Base-by-base conservation (phyloP, 768 basidiomycete species). In the Kwoniella dendrophila region DNA sequence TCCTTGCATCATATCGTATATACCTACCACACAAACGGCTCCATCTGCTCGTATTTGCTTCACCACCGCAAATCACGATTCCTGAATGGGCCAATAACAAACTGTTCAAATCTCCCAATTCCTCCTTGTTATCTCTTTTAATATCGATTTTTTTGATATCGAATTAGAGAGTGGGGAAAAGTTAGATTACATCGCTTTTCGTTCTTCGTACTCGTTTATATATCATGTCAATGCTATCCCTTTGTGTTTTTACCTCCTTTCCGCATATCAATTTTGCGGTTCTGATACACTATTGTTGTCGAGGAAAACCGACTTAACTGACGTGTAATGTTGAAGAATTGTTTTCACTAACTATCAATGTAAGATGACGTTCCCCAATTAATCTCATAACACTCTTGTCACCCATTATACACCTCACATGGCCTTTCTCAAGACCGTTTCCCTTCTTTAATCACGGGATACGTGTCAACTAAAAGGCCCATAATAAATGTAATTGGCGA, bases 1-100 rank as follows among this genome's bases (percentile, higher is more conserved):
- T n/a, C n/a, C n/a, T n/a, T n/a, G n/a, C n/a, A n/a, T n/a, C n/a
- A n/a, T n/a, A n/a, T n/a, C n/a, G n/a, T n/a, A n/a, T n/a, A n/a
- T 24, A 38, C 56, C 27, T 24, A 34, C 20, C 50, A 49, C 29
- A 63, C 56, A 60, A n/a, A 68, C 61, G 72, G 70, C 72, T 64
- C 70, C 70, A 71, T 74, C 70, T 74, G 72, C 72, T 67, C 72
- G 63, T 45, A 38, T 50, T 69, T 64, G 72, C 62, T 40, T 61
- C 60, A 52, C 68, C 68, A 53, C 61, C 70, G 66, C 72, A 70
- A 68, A 43, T 38, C 36, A 48, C 67, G 72, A 63, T 74, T 74
- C 72, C 72, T 74, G 72, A 74, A 74, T 69, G 70, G 67, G 72
- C 72, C 72, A 40, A 74, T 44, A 74, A 53, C 29, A 59, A 66